phyloP scores from a whole-genome alignment of 768 basidiomycete species.

The Trametes cinnabarina region DNA sequence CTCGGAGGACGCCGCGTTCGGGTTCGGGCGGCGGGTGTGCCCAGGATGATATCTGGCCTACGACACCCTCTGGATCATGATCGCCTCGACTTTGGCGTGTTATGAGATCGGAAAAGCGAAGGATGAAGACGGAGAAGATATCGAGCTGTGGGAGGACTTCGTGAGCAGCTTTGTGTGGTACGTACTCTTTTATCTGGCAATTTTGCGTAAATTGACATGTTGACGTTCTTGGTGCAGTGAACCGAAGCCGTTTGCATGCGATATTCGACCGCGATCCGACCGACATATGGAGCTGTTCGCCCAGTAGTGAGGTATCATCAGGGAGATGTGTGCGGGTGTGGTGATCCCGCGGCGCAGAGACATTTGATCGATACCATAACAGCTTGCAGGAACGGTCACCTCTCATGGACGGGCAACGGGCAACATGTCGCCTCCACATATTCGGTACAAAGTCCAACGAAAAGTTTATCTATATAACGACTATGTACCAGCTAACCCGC shows the following conservation, averaged over 20 bases:
- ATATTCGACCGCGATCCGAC: slow-evolving; percentile 1
- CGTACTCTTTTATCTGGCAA: background rate
- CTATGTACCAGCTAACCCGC: too few relatives aligned
- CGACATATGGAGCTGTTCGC: background rate
- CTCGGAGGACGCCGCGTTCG: slow-evolving; percentile 16
- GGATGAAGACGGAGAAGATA: slow-evolving; percentile 17
- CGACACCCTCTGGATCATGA: slow-evolving; percentile 23
- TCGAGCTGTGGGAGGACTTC: slow-evolving; percentile 35
- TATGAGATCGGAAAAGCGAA: slow-evolving; percentile 18
- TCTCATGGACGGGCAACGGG: too few relatives aligned
- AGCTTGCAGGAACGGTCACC: too few relatives aligned
- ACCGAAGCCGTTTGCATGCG: slow-evolving; percentile 11
- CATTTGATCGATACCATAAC: too few relatives aligned
- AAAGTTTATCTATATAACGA: too few relatives aligned
- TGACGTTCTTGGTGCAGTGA: background rate
- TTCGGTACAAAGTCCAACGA: too few relatives aligned
- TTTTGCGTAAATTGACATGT: too few relatives aligned
- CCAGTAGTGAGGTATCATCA: background rate
- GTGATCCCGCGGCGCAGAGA: too few relatives aligned
- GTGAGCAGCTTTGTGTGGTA: slow-evolving; percentile 32
- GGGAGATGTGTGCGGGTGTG: too few relatives aligned
- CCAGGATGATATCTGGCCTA: slow-evolving; percentile 26
- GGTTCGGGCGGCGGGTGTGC: slow-evolving; percentile 25
- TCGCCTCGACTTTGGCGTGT: slow-evolving; percentile 22
- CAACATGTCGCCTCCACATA: too few relatives aligned